Evolutionary conservation across 768 basidiomycete species (phyloP).

Genomic region (Russula griseocarnosa): DNA sequence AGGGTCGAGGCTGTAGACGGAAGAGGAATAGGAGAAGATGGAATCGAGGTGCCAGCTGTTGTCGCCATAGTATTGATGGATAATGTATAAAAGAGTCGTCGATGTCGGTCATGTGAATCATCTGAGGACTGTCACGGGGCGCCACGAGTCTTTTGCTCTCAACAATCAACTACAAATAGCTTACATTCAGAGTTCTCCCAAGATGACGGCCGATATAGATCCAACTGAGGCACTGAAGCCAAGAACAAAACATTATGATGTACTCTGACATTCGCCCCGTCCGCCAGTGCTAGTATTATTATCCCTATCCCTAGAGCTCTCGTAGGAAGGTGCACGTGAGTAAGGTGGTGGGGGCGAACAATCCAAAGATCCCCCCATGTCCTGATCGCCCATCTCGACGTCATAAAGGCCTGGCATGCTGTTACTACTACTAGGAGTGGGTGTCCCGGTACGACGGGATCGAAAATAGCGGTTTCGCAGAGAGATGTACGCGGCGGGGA

Average conservation of each 20-base stretch:
- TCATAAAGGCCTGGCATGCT: background rate
- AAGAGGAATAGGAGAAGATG: slow-evolving; percentile 17
- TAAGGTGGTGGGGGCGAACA: slow-evolving; percentile 23
- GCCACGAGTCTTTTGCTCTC: background rate
- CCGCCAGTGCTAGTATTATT: background rate
- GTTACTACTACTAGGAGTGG: background rate
- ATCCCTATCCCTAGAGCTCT: background rate
- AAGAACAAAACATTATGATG: slow-evolving; percentile 3
- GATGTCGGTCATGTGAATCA: background rate
- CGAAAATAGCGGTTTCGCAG: background rate
- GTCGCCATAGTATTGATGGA: slow-evolving; percentile 8
- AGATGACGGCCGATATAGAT: background rate
- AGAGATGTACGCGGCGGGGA: background rate
- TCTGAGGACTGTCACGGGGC: slow-evolving; percentile 5
- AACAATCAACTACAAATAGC: background rate
- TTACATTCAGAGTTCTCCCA: background rate
- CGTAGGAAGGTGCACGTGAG: slow-evolving; percentile 22
- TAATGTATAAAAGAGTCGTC: background rate
- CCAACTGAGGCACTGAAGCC: background rate
- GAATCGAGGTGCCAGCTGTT: slow-evolving; percentile 1
- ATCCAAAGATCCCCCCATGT: background rate
- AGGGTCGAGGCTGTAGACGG: slow-evolving; percentile 32
- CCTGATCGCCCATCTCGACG: slow-evolving; percentile 2
- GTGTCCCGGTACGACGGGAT: background rate
- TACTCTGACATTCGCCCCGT: background rate